Evolutionary conservation across 164 flowering plant genomes (phyloP).

Genomic region (Umbellularia californica): DNA sequence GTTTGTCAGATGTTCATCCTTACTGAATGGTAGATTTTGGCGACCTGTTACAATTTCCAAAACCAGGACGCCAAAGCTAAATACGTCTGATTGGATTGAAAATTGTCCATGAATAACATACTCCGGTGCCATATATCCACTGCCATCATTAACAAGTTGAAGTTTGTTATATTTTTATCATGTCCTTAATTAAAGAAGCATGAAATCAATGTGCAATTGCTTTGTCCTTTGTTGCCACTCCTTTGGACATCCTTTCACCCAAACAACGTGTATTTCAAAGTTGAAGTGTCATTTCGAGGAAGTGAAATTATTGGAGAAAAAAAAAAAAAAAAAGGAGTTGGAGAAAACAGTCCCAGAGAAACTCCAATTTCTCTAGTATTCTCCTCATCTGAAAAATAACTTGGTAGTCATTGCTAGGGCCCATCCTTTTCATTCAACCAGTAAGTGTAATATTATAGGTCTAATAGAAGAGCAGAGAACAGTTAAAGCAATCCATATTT

Average conservation of each 20-base stretch:
- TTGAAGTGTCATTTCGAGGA: not conserved
- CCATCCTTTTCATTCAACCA: not conserved
- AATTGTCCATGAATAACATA: constrained; percentile 10
- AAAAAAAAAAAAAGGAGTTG: not conserved
- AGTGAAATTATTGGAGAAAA: not conserved
- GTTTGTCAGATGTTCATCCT: not conserved
- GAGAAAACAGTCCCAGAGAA: not conserved
- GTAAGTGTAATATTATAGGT: not conserved
- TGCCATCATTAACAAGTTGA: not conserved
- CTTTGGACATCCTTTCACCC: too few species aligned
- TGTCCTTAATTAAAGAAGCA: not conserved
- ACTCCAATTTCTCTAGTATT: not conserved
- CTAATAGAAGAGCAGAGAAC: not conserved
- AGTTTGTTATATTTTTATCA: not conserved
- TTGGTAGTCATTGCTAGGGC: not conserved
- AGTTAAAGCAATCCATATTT: too few species aligned
- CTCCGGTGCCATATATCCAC: constrained; percentile 17
- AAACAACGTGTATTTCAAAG: not conserved
- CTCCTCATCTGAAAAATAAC: not conserved
- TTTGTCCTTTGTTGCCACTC: not conserved
- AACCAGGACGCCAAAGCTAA: constrained; percentile 6
- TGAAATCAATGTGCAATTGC: not conserved
- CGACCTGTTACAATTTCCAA: constrained; percentile 11
- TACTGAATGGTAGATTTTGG: not conserved
- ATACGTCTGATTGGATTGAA: constrained; percentile 9